Base-by-base conservation (phyloP, 371 early-diverging fungal genomes). In the Apophysomyces variabilis region DNA sequence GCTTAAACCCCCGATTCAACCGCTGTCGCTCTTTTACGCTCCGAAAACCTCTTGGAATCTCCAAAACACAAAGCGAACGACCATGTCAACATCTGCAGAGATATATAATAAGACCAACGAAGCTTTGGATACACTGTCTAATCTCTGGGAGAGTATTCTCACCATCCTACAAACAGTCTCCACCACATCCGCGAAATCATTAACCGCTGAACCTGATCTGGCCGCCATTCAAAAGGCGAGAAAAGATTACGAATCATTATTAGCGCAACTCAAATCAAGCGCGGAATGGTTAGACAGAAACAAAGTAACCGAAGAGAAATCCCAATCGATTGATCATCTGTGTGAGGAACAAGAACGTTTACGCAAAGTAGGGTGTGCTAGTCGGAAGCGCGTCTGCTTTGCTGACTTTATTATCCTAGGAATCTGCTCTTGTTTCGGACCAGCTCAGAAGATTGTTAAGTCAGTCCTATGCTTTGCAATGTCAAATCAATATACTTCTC, bases 391-490 rank as follows among this genome's bases (percentile, higher is more conserved):
- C 41, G 5, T 41, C 32, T 43, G 9, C 12, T 44, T 43, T 13
- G 21, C 16, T 35, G 21, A 37, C 35, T 38, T 43, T 58, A 4
- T 38, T 54, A 13, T 59, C 26, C 39, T 65, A 74, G 81, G 73
- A 73, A 70, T 71, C 76, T 21, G 50, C 37, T n/a, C 57, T 58
- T 46, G 66, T 78, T 0, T 74, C 74, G 7, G 72, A 76, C 16
- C 68, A 76, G 21, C 37, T 81, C 38, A 74, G 75, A 35, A 65
- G 65, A 7, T 16, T 81, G n/a, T 47, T 81, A 5, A 76, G 75
- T 62, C 76, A 81, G 47, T 74, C 81, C n/a, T 81, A 78, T 50
- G 71, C 81, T 4, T 60, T 81, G 7, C 81, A 81, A 41, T 76
- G 78, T 38, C 78, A 78, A 47, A 68, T 78, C 35, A 78, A 81